Evolutionary conservation across 441 rosid genomes (phyloP).

Genomic region (Isatis lusitanica): DNA sequence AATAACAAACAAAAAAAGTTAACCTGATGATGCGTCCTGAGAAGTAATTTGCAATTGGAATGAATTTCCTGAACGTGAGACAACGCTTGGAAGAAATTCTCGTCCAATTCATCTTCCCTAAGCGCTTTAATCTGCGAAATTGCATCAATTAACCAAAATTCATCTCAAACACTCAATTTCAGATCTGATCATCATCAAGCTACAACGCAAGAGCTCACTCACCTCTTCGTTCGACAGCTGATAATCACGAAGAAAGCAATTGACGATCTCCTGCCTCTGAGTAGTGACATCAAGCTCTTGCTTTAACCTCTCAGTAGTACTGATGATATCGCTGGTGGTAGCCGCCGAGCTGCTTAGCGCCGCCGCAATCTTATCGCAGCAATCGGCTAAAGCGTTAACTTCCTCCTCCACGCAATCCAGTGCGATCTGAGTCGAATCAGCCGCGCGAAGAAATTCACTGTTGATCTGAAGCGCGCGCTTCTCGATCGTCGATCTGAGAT

Average conservation of each 20-base stretch:
- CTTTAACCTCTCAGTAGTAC: conserved; percentile 88
- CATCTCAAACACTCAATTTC: background rate
- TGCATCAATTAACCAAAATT: background rate
- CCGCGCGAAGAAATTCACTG: conserved; percentile 75
- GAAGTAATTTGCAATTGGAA: conserved; percentile 85
- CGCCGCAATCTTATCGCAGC: conserved; percentile 92
- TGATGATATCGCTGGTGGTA: conserved; percentile 84
- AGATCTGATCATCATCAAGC: conserved; percentile 21
- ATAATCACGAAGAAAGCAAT: conserved; percentile 91
- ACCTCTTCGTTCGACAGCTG: conserved; percentile 92
- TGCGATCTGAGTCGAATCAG: conserved; percentile 73
- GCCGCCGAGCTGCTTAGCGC: conserved; percentile 84
- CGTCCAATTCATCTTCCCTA: conserved; percentile 82
- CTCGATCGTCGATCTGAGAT: conserved; percentile 97
- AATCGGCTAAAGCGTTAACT: conserved; percentile 82
- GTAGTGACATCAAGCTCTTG: conserved; percentile 84
- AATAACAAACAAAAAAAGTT: background rate
- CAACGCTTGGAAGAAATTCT: conserved; percentile 87
- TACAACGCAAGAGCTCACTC: conserved; percentile 36
- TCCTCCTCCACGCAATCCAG: conserved; percentile 95
- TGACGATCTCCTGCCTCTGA: conserved; percentile 89
- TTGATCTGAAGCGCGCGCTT: conserved; percentile 90
- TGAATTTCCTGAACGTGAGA: conserved; percentile 95
- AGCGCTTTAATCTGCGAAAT: conserved; percentile 69
- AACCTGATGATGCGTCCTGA: conserved; percentile 97